phyloP scores from a whole-genome alignment of 306 rosid species.

The Casuarina equisetifolia region DNA sequence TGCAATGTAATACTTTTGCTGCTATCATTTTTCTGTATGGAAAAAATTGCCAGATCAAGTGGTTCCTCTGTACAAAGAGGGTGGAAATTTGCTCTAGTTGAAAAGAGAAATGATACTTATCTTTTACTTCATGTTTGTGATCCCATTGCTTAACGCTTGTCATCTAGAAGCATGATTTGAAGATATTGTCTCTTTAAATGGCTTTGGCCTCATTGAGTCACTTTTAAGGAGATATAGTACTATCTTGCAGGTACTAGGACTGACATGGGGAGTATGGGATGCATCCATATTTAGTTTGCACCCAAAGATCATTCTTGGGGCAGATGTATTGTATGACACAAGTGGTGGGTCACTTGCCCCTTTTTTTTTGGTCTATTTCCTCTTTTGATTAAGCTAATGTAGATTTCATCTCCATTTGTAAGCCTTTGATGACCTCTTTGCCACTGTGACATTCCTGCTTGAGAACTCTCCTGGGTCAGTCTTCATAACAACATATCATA shows the following conservation, averaged over 20 bases:
- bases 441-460: conserved; percentile 71
- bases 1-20: conserved; percentile 57
- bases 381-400: conserved; percentile 25
- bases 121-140: neutral
- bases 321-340: conserved; percentile 81
- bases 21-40: neutral
- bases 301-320: conserved; percentile 77
- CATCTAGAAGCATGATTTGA: conserved; percentile 4
- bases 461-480: conserved; percentile 63
- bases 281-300: conserved; percentile 57
- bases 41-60: neutral
- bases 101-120: neutral
- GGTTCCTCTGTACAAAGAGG: neutral
- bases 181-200: neutral
- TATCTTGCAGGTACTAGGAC: conserved; percentile 59
- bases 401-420: conserved; percentile 24
- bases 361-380: conserved; percentile 6
- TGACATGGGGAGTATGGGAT: conserved; percentile 96
- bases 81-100: neutral
- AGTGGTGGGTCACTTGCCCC: conserved; percentile 46
- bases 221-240: conserved; percentile 12
- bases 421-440: conserved; percentile 89
- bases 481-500: conserved; percentile 76
- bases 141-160: neutral
- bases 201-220: conserved; percentile 13